Base-by-base conservation (phyloP, 2,329 filamentous ascomycete species). In the Cladosporium sp. region DNA sequence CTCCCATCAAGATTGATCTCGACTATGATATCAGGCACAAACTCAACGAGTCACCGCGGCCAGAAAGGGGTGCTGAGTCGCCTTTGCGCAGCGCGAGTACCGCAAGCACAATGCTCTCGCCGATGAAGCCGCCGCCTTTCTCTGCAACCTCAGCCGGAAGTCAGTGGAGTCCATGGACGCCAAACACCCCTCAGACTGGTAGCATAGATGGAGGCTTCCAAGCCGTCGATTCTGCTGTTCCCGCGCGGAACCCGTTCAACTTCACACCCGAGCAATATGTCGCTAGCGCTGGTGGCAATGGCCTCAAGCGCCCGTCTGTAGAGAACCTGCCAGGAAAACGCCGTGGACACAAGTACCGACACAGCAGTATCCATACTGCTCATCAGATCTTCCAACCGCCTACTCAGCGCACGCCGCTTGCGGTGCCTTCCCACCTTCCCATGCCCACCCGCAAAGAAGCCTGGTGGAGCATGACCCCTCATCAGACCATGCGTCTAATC, bases 311-410 rank as follows among this genome's bases (percentile, higher is more conserved):
- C 13, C 41, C 49, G 19, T 51, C 49, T 5, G 15, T 19, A 7
- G 49, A 51, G n/a, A 51, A 51, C 20, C 49, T 51, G 2, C 49
- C 49, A 24, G 91, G 91, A 56, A 89, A 96, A 70, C 84, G 93
- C 58, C 86, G 92, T 54, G 93, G 93, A 56, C 93, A 99, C 74
- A 90, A 93, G 68, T 99, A 99, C 78, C 96, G 96, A 67, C 92
- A 97, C 73, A 95, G 88, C 68, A 95, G 89, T 67, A 86, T 99
- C 51, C 64, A 67, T 49, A 61, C 62, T 18, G 95, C 89, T 17
- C 91, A 97, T 67, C 91, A 96, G 69, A 88, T 95, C 61, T 90
- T 96, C 67, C 93, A 93, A 6, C 85, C 90, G 0, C 83, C 91
- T 45, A 85, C 89, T 0, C 90, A 90, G 7, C 82, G 91, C 47